These are phyloP conservation scores for Suhomyces panamericanus DNA, from an alignment of 1,139 yeast genomes.

Conservation along the genomic window DNA sequence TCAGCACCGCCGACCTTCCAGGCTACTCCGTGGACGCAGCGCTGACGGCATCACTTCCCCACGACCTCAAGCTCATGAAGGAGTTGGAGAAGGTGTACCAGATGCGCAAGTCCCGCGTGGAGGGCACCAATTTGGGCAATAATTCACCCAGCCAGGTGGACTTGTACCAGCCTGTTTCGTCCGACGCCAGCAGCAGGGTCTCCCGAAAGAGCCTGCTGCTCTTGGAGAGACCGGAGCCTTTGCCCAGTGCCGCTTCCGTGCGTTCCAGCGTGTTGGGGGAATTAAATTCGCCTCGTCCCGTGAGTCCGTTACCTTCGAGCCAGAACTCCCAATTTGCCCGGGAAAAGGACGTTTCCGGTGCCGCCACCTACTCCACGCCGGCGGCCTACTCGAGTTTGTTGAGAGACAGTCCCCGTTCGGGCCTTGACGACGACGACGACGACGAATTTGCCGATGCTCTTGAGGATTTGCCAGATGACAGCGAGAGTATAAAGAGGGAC, in stretches of 20 bases:
- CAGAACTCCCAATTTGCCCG: conserved; percentile 9
- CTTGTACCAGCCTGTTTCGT: conserved; percentile 4
- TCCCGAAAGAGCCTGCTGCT: conserved; percentile 8
- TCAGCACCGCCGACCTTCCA: conserved; percentile 47
- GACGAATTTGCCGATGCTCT: conserved; percentile 11
- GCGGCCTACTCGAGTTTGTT: neutral
- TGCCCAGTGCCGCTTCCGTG: conserved; percentile 5
- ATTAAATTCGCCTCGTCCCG: conserved; percentile 5
- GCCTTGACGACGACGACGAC: conserved; percentile 5
- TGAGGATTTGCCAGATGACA: conserved; percentile 7
- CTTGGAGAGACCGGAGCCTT: conserved; percentile 4
- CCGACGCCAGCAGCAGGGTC: neutral
- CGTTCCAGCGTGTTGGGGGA: conserved; percentile 5
- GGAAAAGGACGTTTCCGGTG: conserved; percentile 4
- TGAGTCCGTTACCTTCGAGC: conserved; percentile 9
- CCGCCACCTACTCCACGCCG: conserved; percentile 4
- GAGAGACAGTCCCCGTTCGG: conserved; percentile 1
- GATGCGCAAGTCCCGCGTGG: conserved; percentile 63
- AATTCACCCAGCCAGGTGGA: conserved; percentile 12
- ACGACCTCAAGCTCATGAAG: conserved; percentile 52
- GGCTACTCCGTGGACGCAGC: conserved; percentile 27
- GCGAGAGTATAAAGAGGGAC: neutral
- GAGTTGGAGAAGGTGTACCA: conserved; percentile 58
- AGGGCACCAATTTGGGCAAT: conserved; percentile 49
- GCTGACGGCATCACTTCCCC: conserved; percentile 33